Evolutionary conservation across 2,329 filamentous ascomycete genomes (phyloP), one percentile per base, ranked within the genome.

Genomic region (Diaporthe velutina): DNA sequence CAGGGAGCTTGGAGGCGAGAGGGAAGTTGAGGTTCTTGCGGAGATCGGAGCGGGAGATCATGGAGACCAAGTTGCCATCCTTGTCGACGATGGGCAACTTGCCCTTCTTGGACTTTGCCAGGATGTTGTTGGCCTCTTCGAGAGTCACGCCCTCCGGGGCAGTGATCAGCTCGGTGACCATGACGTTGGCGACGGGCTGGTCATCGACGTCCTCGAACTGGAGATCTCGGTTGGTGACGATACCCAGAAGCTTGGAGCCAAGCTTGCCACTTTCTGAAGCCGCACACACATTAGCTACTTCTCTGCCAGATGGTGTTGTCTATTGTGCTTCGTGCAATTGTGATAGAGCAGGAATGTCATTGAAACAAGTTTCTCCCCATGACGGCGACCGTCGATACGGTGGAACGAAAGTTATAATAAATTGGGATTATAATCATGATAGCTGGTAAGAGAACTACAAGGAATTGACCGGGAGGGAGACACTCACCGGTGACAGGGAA

Each of bases 351-450:
- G 38, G 68, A 52, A 25, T 22, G 28, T 76, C 75, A 76, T 76
- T 58, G 73, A 75, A 75, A 48, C 66, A 76, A 54, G 83, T 86
- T 86, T 89, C 86, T 98, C 95, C 95, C 91, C 95, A 98, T 88
- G 90, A 95, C 94, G 90, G 90, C 92, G 88, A 90, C 50, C 90
- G 93, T 94, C 93, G 91, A 93, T 97, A 90, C 95, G 95, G 97
- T 96, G 96, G 97, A 99, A 99, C 97, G 97, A 99, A 99, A 99
- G 97, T 98, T 98, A 98, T 94, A 91, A 87, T 86, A 88, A 88
- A 90, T 89, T 88, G 86, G 89, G 88, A 91, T 89, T 90, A 89
- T 95, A 97, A 98, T 98, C 94, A 95, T 88, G 40, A 35, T 60
- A 74, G 73, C 77, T 78, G 71, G 71, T 40, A 72, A 71, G 50